phyloP scores from a whole-genome alignment of 495 filamentous ascomycete species.

The Hypomontagnella submonticulosa region DNA sequence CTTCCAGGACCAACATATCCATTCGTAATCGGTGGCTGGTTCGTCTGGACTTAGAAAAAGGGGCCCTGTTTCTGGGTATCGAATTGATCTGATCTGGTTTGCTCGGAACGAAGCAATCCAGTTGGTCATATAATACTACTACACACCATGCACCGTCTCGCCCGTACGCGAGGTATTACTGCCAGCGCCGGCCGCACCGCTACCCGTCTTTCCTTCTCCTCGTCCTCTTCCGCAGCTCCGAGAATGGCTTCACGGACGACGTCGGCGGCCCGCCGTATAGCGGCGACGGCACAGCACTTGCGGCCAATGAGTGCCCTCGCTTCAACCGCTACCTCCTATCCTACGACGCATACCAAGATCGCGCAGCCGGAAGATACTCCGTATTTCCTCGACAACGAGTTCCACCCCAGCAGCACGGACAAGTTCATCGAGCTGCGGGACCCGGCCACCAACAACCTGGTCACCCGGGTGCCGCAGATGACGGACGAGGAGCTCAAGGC shows the following conservation, averaged over 20 bases:
- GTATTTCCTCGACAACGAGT: slow-evolving; percentile 93
- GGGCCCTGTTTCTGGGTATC: slow-evolving; percentile 1
- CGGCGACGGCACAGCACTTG: slow-evolving; percentile 71
- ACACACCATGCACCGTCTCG: slow-evolving; percentile 56
- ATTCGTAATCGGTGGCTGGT: slow-evolving; percentile 11
- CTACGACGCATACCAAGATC: slow-evolving; percentile 84
- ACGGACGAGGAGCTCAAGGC: slow-evolving; percentile 90
- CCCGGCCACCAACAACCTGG: slow-evolving; percentile 96
- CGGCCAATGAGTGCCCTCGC: slow-evolving; percentile 62
- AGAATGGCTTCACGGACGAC: slow-evolving; percentile 49
- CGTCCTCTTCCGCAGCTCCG: slow-evolving; percentile 29
- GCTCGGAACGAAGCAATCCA: background rate
- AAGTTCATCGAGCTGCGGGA: slow-evolving; percentile 94
- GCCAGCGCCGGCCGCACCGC: slow-evolving; percentile 45
- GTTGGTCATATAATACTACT: slow-evolving; percentile 2
- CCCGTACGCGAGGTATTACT: slow-evolving; percentile 49
- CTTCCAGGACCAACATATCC: slow-evolving; percentile 22
- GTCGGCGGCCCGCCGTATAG: slow-evolving; percentile 58
- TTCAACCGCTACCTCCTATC: slow-evolving; percentile 75
- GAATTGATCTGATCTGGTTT: slow-evolving; percentile 6
- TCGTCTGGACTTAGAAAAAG: slow-evolving; percentile 11
- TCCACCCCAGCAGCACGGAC: slow-evolving; percentile 76
- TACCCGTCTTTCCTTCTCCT: slow-evolving; percentile 20
- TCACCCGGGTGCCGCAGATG: slow-evolving; percentile 96
- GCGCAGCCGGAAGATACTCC: slow-evolving; percentile 79